Percentiles rank a stretch among this genome's conserved stretches.
Conservation (phyloP, 176 grass and related monocot genomes). For the Musa schizocarpa region DNA sequence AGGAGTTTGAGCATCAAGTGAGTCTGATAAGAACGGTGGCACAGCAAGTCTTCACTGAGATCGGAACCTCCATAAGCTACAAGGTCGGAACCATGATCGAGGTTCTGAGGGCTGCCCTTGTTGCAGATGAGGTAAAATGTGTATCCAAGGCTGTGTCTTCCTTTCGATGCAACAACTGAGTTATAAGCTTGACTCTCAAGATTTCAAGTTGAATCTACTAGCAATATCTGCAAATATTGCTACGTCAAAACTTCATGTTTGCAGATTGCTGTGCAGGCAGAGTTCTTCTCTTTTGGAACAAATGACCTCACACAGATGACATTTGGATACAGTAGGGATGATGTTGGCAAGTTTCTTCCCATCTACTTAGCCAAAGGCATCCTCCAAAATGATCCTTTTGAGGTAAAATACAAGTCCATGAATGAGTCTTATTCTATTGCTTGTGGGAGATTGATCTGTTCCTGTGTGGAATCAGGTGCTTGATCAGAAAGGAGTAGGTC, state of each 20-base stretch:
- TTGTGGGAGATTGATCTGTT: not conserved
- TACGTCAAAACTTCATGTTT: not conserved
- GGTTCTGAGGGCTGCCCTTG: slow-evolving; percentile 85
- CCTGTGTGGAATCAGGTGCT: slow-evolving; percentile 42
- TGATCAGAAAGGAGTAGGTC: slow-evolving; percentile 84
- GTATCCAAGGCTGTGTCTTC: not conserved
- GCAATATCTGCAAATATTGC: not conserved
- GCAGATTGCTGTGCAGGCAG: slow-evolving; percentile 90
- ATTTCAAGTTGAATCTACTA: not conserved
- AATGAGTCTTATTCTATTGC: not conserved
- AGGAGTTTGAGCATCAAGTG: slow-evolving; percentile 89
- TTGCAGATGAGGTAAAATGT: slow-evolving; percentile 76
- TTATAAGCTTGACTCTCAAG: not conserved
- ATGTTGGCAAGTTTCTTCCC: slow-evolving; percentile 87
- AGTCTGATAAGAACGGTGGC: slow-evolving; percentile 56
- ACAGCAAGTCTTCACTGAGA: slow-evolving; percentile 46
- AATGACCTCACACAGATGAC: slow-evolving; percentile 99
- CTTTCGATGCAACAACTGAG: not conserved
- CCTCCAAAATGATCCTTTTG: slow-evolving; percentile 95
- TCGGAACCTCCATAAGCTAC: slow-evolving; percentile 52
- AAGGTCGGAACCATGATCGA: slow-evolving; percentile 99
- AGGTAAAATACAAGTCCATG: slow-evolving; percentile 41
- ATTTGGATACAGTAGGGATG: slow-evolving; percentile 96
- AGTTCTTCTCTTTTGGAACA: slow-evolving; percentile 99
- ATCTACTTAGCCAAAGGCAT: slow-evolving; percentile 89